Evolutionary conservation across 805 yeast species (phyloP), one percentile per base, ranked within the genome.

Genomic region (Zygotorulaspora chibaensis): DNA sequence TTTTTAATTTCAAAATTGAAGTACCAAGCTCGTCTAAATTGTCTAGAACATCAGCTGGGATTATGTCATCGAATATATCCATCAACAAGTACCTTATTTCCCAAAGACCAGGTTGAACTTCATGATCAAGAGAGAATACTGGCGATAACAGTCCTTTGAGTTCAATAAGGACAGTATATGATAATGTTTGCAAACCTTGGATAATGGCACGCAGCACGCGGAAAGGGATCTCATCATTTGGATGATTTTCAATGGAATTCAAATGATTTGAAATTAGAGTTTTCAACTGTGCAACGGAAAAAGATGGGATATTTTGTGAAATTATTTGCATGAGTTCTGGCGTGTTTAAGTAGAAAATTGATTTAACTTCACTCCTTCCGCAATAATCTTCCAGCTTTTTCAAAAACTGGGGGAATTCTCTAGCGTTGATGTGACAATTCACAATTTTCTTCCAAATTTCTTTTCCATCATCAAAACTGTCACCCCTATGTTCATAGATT

Each of bases 351-450:
- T 62, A 60, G n/a, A 51, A 33, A 3, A 15, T 18, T 10, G 54
- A 13, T 6, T 29, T 35, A 1, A 31, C 43, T 1, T 23, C 11
- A 46, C 47, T 47, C 12, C 25, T 40, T 8, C 35, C 23, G 36
- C 55, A 51, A 40, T 58, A 61, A 0, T 37, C 39, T 12, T 66
- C 61, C 80, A 84, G 81, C 10, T 71, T 51, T 7, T 66, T 59
- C 40, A 78, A 67, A 51, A 83, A 83, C 3, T 65, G 57, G 2
- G 62, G 63, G 23, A 79, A 65, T 44, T 82, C 87, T 69, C 90
- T 77, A 3, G 81, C 81, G 53, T 70, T 75, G 9, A 71, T 66
- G 57, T 72, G 77, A 17, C 83, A 75, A 12, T 68, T 63, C 1
- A 76, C 61, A n/a, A 79, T 43, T 37, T 66, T 65, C 1, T 51